Percentiles rank a stretch among this genome's conserved stretches.
phyloP scores from a whole-genome alignment of 148 eudicot species.

The Diospyros lotus region DNA sequence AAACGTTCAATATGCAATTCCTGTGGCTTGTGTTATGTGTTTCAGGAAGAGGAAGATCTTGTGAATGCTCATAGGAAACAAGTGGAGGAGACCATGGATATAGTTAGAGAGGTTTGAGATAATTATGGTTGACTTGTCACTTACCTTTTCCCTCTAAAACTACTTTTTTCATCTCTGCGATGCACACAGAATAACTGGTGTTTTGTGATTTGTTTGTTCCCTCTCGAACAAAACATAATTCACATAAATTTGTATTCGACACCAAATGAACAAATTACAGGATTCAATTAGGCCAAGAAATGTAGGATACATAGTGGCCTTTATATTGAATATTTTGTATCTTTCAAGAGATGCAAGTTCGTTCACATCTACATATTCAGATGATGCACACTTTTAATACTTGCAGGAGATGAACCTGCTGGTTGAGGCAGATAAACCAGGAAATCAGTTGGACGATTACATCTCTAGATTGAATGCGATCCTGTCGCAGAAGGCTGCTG shows the following conservation, averaged over 20 bases:
- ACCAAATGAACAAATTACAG: no score
- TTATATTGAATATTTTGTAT: no score
- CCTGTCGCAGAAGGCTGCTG: constrained; percentile 86
- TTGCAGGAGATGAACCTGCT: constrained; percentile 90
- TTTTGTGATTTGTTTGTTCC: no score
- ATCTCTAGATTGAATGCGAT: constrained; percentile 69
- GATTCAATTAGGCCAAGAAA: no score
- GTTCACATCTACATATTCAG: neutral
- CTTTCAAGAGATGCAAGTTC: no score
- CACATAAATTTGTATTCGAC: no score
- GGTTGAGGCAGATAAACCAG: constrained; percentile 91
- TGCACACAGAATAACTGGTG: no score
- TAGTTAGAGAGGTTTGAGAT: constrained; percentile 76
- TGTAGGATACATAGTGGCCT: no score
- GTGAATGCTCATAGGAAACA: constrained; percentile 91
- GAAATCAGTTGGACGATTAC: constrained; percentile 83
- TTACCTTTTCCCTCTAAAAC: neutral
- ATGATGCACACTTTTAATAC: neutral
- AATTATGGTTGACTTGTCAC: neutral
- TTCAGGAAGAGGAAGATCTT: constrained; percentile 98
- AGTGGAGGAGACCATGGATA: constrained; percentile 97
- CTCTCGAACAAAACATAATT: no score
- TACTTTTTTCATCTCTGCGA: no score
- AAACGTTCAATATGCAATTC: neutral
- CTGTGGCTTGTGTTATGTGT: constrained; percentile 1